These are phyloP conservation scores for Lagenaria siceraria DNA, from an alignment of 306 rosid species.

Conservation along the genomic window DNA sequence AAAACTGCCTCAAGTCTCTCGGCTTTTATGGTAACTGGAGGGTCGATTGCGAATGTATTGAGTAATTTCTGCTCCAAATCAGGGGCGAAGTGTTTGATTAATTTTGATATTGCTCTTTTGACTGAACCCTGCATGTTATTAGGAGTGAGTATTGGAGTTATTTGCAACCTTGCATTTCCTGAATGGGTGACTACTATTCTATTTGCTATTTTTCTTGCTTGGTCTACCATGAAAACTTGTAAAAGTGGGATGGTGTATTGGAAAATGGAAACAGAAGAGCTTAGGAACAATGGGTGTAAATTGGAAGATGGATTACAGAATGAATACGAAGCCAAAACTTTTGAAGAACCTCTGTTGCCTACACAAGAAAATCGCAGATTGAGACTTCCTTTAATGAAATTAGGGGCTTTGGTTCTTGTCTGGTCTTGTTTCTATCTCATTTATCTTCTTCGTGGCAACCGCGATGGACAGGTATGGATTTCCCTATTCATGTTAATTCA, in stretches of 20 bases:
- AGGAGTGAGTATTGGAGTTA: constrained; percentile 76
- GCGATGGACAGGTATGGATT: constrained; percentile 44
- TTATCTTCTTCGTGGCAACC: constrained; percentile 72
- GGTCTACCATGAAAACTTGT: constrained; percentile 73
- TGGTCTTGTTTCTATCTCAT: constrained; percentile 64
- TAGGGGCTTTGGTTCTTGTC: constrained; percentile 45
- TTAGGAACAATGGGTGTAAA: constrained; percentile 17
- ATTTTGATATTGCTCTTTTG: constrained; percentile 60
- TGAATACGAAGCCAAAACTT: constrained; percentile 10
- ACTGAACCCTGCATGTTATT: constrained; percentile 76
- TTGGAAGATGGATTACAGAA: constrained; percentile 24
- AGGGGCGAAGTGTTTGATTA: constrained; percentile 42
- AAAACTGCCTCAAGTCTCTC: constrained; percentile 71
- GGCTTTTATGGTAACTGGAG: constrained; percentile 92
- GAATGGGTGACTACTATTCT: constrained; percentile 66
- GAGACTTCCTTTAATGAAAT: constrained; percentile 53
- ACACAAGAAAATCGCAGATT: constrained; percentile 5
- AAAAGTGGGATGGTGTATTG: constrained; percentile 44
- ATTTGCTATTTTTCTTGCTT: constrained; percentile 68
- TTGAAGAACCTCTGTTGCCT: constrained; percentile 37
- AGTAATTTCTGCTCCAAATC: constrained; percentile 29
- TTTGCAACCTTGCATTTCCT: constrained; percentile 72
- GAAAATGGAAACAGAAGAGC: constrained; percentile 47
- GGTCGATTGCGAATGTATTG: constrained; percentile 64
- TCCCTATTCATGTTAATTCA: neutral